Evolutionary conservation across 352 stramenopile genomes (phyloP), one percentile per base, ranked within the genome.

Genomic region (Phytophthora palmivora): DNA sequence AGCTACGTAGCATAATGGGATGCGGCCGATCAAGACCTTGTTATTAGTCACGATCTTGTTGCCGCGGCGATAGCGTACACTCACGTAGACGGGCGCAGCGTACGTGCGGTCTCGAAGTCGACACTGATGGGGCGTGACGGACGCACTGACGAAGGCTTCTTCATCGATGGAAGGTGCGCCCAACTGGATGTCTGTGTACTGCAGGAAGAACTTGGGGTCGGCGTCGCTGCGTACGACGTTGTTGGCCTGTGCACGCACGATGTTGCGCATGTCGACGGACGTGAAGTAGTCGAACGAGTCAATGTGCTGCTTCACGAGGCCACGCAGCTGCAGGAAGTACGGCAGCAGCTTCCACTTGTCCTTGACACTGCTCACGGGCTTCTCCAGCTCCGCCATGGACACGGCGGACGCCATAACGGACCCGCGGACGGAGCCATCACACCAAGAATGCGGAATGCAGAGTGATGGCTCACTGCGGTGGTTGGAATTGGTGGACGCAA

Each of bases 241-340:
- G 70, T 98, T 98, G 43, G 84, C 85, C 76, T 97, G 92, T 36
- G 95, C 93, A 61, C 89, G 88, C 64, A 99, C 96, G 58, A 99
- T 99, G 78, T 99, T 98, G 63, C 98, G 97, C 73, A 99, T 98
- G 74, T 99, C 97, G 0, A 98, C 90, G 63, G 94, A 95, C 16
- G 99, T 97, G 67, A 99, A 99, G 86, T 99, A 98, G 89, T 99
- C 88, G 80, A 98, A 99, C 50, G 97, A 99, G 84, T 99, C 97
- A 74, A 99, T 99, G 78, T 99, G 98, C 75, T 99, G 98, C 74
- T 97, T 97, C 26, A 98, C 91, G 49, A 98, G 80, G 0, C 92
- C 92, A 30, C 91, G 90, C 32, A 95, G 75, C 62, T 97, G 88
- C 47, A 99, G 80, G 65, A 99, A 99, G 73, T 99, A 97, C 14